Evolutionary conservation across 768 basidiomycete species (phyloP), one percentile per base, ranked within the genome.

Genomic region (Tricholomella constricta): DNA sequence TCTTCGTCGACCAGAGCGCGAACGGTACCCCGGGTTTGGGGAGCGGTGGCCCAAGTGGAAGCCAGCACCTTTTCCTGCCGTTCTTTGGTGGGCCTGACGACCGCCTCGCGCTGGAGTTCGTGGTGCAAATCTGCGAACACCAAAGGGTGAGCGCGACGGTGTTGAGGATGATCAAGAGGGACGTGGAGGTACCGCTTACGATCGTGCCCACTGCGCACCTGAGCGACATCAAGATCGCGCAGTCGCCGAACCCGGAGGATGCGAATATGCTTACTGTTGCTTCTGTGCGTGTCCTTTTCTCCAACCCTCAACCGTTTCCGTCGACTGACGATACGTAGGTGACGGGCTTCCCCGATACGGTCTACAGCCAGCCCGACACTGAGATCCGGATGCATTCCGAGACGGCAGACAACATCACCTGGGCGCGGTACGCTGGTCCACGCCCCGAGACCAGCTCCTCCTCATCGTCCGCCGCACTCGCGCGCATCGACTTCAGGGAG

Each of bases 21-120:
- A 57, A 32, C 19, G 45, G 53, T 19, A 51, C 60, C 26, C 5
- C 6, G 31, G 27, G 22, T 12, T 41, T 32, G 10, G 36, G 60
- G 43, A 41, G n/a, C 1, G 26, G 59, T 8, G 46, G 63, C 27
- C 54, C 57, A 37, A 67, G 67, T 41, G 71, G 70, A 35, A 67
- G 62, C 8, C 79, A 85, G 62, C 89, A 92, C 63, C 59, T 98
- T 12, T 89, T 93, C 70, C 62, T 97, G 11, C 90, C 93, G 0
- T 98, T 98, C 80, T 90, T 93, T 66, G 96, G 96, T 20, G 96
- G 96, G 0, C 89, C 93, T 0, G 96, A 98, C 67, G 95, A 97
- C 65, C 79, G 96, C 2, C 76, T 94, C 15, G 91, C 93, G 0
- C 72, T 98, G 31, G 84, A 89, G 26, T 84, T 98, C 59, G 88